phyloP scores from a whole-genome alignment of 2,329 filamentous ascomycete genomes.

The Kalaharituber pfeilii region DNA sequence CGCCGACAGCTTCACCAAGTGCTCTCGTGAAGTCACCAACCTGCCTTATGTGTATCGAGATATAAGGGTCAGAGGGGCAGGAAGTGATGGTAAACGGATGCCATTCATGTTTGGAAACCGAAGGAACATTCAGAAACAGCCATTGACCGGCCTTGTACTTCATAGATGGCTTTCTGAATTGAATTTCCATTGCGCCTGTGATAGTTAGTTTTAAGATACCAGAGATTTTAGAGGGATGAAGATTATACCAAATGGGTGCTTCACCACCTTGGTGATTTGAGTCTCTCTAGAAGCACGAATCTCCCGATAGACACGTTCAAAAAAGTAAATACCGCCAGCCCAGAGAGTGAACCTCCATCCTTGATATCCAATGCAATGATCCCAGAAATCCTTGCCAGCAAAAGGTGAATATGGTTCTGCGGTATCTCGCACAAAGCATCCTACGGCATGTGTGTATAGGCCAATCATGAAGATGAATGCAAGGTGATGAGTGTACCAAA shows the following conservation, averaged over 20 bases:
- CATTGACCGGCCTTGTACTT: conserved; percentile 97
- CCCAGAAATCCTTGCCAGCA: conserved; percentile 65
- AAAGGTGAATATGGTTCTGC: conserved; percentile 60
- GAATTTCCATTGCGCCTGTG: conserved; percentile 81
- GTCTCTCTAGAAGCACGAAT: conserved; percentile 68
- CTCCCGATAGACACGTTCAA: conserved; percentile 81
- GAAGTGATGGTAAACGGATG: conserved; percentile 99
- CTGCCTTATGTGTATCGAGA: conserved; percentile 87
- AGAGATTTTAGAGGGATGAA: neutral
- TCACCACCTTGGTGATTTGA: conserved; percentile 80
- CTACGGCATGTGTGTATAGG: conserved; percentile 87
- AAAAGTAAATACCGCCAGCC: conserved; percentile 67
- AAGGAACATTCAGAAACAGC: conserved; percentile 88
- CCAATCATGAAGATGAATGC: conserved; percentile 89
- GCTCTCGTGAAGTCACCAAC: conserved; percentile 88
- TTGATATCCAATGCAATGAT: conserved; percentile 83
- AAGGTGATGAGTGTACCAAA: conserved; percentile 99
- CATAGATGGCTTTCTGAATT: conserved; percentile 92
- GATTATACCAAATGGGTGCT: conserved; percentile 72
- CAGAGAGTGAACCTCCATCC: conserved; percentile 95
- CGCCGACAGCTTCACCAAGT: conserved; percentile 92
- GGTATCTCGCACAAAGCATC: conserved; percentile 87
- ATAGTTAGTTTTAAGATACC: neutral
- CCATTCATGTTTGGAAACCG: conserved; percentile 81
- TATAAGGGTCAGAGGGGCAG: conserved; percentile 86